Base-by-base conservation (phyloP, 495 filamentous ascomycete species). In the Trichoderma virens region DNA sequence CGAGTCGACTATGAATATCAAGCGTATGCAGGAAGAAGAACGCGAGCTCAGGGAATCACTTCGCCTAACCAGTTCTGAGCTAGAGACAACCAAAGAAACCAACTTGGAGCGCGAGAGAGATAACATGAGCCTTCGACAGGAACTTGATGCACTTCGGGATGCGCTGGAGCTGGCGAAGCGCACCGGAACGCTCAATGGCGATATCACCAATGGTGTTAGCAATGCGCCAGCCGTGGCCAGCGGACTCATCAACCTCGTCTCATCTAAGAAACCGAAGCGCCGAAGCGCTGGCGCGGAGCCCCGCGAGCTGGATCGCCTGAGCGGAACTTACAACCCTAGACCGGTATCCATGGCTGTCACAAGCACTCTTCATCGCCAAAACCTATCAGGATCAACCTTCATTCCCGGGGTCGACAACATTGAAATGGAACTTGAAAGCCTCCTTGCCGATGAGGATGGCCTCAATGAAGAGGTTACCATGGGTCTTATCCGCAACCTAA, bases 391-490 rank as follows among this genome's bases (percentile, higher is more conserved):
- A 11, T 69, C 74, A 38, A 85, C 86, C 2, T 91, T 92, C 67
- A 85, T 87, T 47, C 88, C 91, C n/a, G 85, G 86, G 23, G 76
- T 85, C 28, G 94, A 98, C 68, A 95, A 90, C 67, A 88, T 96
- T 66, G 94, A 98, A 78, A 82, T 90, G 68, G 94, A 99, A 75
- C 83, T 99, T 45, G 93, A 97, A 75, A 89, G 88, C 65, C 83
- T 99, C 41, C 84, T 99, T 56, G 91, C 94, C 56, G 94, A 97
- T 68, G 94, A 99, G 68, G 93, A 98, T 65, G 90, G 86, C 60
- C 78, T 99, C 65, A 97, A 97, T 71, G 92, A 98, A 67, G 94
- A 99, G 75, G 92, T 98, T 38, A 90, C 93, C 0, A 85, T 97
- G 82, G 94, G 95, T 54, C 81, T 99, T 64, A 98, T 99, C 71